phyloP scores from a whole-genome alignment of 108 stramenopile genomes.

The Stephanodiscus minutulus region DNA sequence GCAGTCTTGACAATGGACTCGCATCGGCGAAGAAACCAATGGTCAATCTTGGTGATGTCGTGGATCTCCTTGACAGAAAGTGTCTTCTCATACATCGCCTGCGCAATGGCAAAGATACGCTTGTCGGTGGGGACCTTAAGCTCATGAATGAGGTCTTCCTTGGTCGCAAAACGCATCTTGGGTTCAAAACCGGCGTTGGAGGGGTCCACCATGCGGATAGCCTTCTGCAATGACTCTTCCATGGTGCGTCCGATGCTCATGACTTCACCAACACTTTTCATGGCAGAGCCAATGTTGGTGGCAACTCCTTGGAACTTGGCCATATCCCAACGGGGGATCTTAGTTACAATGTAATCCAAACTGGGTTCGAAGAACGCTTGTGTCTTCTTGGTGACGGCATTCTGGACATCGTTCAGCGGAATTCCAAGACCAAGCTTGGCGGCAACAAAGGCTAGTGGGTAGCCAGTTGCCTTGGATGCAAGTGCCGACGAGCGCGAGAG shows the following conservation, averaged over 20 bases:
- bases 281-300: conserved; percentile 93
- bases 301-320: conserved; percentile 92
- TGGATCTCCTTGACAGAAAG: conserved; percentile 89
- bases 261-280: conserved; percentile 99
- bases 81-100: conserved; percentile 86
- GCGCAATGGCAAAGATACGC: conserved; percentile 92
- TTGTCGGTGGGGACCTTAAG: conserved; percentile 86
- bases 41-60: conserved; percentile 95
- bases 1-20: conserved; percentile 84
- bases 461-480: conserved; percentile 98
- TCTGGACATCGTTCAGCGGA: conserved; percentile 91
- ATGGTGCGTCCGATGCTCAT: conserved; percentile 98
- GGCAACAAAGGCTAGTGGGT: conserved; percentile 98
- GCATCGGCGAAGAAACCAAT: conserved; percentile 95
- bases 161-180: conserved; percentile 44
- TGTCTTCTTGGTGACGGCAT: conserved; percentile 96
- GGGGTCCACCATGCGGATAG: conserved; percentile 97
- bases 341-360: conserved; percentile 97
- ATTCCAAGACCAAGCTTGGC: conserved; percentile 95
- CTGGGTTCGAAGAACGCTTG: conserved; percentile 97
- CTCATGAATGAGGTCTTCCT: conserved; percentile 75
- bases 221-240: conserved; percentile 98
- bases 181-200: conserved; percentile 82
- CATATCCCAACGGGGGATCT: conserved; percentile 99
- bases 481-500: conserved; percentile 97